Evolutionary conservation across 305 asterid species (phyloP).

Genomic region (Fraxinus platypoda): DNA sequence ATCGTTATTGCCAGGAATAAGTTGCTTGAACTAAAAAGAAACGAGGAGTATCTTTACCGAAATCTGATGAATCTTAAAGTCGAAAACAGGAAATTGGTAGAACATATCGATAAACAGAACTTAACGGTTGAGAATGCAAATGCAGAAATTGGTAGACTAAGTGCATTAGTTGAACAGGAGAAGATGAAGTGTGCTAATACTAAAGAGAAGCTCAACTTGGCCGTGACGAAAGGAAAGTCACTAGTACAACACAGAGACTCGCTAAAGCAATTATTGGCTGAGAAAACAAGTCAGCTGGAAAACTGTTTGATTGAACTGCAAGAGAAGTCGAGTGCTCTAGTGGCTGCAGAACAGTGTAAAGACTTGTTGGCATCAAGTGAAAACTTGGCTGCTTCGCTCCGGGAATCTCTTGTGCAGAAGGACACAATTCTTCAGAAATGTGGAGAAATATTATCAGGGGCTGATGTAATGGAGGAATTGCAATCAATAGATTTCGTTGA

Average conservation of each 20-base stretch:
- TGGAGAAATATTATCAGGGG: slow-evolving; percentile 60
- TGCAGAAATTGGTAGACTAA: slow-evolving; percentile 59
- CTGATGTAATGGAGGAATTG: slow-evolving; percentile 38
- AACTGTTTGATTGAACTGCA: slow-evolving; percentile 55
- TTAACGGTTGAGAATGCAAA: slow-evolving; percentile 49
- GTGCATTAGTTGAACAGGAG: slow-evolving; percentile 78
- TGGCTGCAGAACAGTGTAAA: slow-evolving; percentile 58
- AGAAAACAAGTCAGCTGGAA: slow-evolving; percentile 70
- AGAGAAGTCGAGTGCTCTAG: slow-evolving; percentile 73
- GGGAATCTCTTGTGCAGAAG: slow-evolving; percentile 69
- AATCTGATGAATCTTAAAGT: slow-evolving; percentile 49
- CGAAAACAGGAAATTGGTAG: slow-evolving; percentile 57
- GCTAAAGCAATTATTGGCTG: slow-evolving; percentile 72
- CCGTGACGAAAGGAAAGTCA: slow-evolving; percentile 96
- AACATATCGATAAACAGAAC: slow-evolving; percentile 59
- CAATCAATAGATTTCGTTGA: slow-evolving; percentile 56
- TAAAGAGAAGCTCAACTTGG: slow-evolving; percentile 97
- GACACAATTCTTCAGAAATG: slow-evolving; percentile 57
- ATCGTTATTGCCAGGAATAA: slow-evolving; percentile 46
- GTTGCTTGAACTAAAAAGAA: slow-evolving; percentile 55
- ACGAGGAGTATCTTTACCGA: slow-evolving; percentile 51
- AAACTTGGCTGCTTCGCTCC: slow-evolving; percentile 50
- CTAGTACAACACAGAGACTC: slow-evolving; percentile 93
- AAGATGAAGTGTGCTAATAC: slow-evolving; percentile 67
- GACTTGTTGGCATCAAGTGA: slow-evolving; percentile 54